Percentiles rank a stretch among this genome's conserved stretches.
These are phyloP conservation scores for Daldinia grandis DNA, from an alignment of 495 filamentous ascomycete species.

Conservation along the genomic window DNA sequence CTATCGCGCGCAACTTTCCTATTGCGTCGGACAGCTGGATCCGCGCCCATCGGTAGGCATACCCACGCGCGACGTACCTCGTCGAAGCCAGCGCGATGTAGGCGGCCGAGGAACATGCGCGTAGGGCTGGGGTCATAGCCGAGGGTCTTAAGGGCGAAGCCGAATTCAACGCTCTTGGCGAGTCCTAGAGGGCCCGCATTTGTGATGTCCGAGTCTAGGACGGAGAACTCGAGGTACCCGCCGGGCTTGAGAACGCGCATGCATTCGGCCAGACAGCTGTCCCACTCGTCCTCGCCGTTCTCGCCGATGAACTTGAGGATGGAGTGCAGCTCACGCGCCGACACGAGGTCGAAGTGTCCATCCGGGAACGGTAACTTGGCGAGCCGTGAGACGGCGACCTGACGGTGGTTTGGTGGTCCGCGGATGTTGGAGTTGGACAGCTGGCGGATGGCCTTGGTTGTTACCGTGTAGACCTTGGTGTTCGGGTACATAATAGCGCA, in stretches of 20 bases:
- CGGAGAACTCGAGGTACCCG: conserved; percentile 87
- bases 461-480: conserved; percentile 85
- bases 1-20: conserved; percentile 46
- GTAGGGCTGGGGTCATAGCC: conserved; percentile 90
- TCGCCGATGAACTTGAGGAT: conserved; percentile 75
- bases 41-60: conserved; percentile 84
- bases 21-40: conserved; percentile 55
- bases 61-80: conserved; percentile 88
- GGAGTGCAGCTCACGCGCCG: conserved; percentile 85
- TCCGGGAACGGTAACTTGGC: conserved; percentile 86
- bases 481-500: conserved; percentile 84
- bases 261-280: conserved; percentile 83
- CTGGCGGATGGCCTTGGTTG: conserved; percentile 70
- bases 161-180: conserved; percentile 87
- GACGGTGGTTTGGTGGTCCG: conserved; percentile 87
- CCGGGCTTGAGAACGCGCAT: conserved; percentile 91
- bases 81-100: conserved; percentile 77
- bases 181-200: conserved; percentile 79
- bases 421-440: conserved; percentile 73
- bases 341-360: conserved; percentile 91
- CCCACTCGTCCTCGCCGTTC: conserved; percentile 81
- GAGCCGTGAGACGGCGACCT: conserved; percentile 74
- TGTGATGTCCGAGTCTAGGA: conserved; percentile 88
- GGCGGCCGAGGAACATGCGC: conserved; percentile 75
- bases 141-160: conserved; percentile 82